phyloP scores from a whole-genome alignment of 495 filamentous ascomycete genomes.

The Neurospora pannonica region DNA sequence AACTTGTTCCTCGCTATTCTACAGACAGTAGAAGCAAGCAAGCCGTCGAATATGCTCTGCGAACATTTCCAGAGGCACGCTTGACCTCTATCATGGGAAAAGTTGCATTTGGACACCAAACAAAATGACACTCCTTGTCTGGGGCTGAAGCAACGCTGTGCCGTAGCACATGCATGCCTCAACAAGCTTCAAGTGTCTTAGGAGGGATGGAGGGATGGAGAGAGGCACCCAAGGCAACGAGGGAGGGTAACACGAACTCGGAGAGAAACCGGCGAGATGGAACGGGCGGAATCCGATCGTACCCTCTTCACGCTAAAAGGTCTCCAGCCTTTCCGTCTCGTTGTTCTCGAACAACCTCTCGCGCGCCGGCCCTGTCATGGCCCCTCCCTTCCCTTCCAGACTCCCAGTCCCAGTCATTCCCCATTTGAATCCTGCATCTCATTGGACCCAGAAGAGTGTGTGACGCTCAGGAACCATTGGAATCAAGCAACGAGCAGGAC shows the following conservation, averaged over 20 bases:
- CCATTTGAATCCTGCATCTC: background rate
- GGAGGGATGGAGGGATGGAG: background rate
- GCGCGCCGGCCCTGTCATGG: too few relatives aligned
- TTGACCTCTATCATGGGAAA: background rate
- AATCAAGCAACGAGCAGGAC: background rate
- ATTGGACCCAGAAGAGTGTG: background rate
- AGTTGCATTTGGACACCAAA: background rate
- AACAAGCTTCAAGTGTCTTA: constrained; percentile 5
- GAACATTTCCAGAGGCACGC: background rate
- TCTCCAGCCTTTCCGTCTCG: background rate
- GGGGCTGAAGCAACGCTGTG: background rate
- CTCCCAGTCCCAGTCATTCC: background rate
- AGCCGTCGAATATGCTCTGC: background rate
- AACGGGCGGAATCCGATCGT: background rate
- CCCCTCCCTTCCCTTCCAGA: background rate
- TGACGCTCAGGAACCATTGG: background rate
- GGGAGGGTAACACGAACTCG: constrained; percentile 1
- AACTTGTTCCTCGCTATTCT: background rate
- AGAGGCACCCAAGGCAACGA: constrained; percentile 1
- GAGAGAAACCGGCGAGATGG: constrained; percentile 3
- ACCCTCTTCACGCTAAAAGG: background rate
- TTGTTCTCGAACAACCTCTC: background rate
- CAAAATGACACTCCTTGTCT: background rate
- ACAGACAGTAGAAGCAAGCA: background rate
- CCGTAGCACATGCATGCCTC: background rate